phyloP scores from a whole-genome alignment of 345 rosid genomes.

The Pistacia atlantica region DNA sequence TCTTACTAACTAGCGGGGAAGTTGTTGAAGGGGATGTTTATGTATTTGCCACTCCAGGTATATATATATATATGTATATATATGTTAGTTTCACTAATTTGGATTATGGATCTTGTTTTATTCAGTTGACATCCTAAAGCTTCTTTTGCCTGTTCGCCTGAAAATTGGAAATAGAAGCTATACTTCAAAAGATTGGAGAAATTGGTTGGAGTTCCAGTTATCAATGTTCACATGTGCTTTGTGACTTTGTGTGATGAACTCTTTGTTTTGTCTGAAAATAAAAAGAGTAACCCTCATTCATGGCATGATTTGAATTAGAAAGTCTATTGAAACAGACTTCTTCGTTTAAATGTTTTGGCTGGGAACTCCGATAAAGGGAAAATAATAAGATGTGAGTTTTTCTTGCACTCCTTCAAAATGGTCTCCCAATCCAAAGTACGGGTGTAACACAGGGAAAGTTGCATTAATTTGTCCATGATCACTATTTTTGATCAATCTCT shows the following conservation, averaged over 20 bases:
- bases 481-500: background rate
- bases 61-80: too few species aligned
- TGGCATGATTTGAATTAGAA: background rate
- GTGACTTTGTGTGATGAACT: conserved; percentile 43
- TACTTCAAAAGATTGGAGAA: conserved; percentile 88
- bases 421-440: background rate
- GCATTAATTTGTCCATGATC: background rate
- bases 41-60: too few species aligned
- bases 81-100: too few species aligned
- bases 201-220: conserved; percentile 94
- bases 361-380: background rate
- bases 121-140: conserved; percentile 47
- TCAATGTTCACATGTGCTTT: conserved; percentile 95
- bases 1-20: too few species aligned
- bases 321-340: background rate
- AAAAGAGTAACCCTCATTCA: background rate
- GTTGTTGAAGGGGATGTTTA: too few species aligned
- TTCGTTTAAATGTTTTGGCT: background rate
- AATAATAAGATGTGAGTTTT: conserved; percentile 3
- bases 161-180: conserved; percentile 73
- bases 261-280: too few species aligned
- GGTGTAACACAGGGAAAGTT: background rate
- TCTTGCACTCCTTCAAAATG: background rate
- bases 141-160: conserved; percentile 57
- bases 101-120: too few species aligned